Evolutionary conservation across 2,329 filamentous ascomycete species (phyloP), one percentile per base, ranked within the genome.

Genomic region (Chrysoporthe deuterocubensis): DNA sequence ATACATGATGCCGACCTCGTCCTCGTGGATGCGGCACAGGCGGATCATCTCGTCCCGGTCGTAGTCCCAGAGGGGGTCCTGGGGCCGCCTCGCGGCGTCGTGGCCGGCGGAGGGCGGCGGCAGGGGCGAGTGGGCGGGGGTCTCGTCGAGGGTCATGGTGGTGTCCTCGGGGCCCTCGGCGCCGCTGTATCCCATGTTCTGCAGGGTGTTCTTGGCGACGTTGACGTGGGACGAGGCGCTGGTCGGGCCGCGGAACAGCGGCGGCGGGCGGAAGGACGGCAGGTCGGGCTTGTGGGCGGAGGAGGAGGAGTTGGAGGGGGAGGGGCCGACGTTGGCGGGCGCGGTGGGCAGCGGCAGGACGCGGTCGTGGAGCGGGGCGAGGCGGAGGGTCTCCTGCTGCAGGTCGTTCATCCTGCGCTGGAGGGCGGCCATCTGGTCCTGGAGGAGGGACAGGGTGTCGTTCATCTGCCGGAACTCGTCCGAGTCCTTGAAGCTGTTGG

Each of bases 1-100:
- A 76, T 97, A 97, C 93, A 97, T 96, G 74, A 95, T 87, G 56
- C 93, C 93, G 74, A 96, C 90, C 76, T 97, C 94, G 73, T 97
- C 94, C 72, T 97, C 92, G 75, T 96, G 95, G 0, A 96, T 82
- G 16, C 87, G 85, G 71, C 92, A 93, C 16, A 97, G 80, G 1
- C 93, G 88, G 26, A 95, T 78, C 74, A 96, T 92, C 75, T 97
- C 94, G 46, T 94, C 89, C 74, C 90, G 90, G 65, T 87, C 87
- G 61, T 96, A 87, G 8, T 89, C 84, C 88, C 93, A 94, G 40
- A 98, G 86, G 0, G 94, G 93, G 75, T 97, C 95, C 84, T 70
- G 81, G 64, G 74, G 70, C 13, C 64, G 68, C 48, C 18, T 69
- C 67, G 40, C 72, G 26, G 52, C 32, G 13, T 63, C 54, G 3